These are phyloP conservation scores for Ceratocystis lukuohia DNA, from an alignment of 2,329 filamentous ascomycete genomes.

Conservation along the genomic window DNA sequence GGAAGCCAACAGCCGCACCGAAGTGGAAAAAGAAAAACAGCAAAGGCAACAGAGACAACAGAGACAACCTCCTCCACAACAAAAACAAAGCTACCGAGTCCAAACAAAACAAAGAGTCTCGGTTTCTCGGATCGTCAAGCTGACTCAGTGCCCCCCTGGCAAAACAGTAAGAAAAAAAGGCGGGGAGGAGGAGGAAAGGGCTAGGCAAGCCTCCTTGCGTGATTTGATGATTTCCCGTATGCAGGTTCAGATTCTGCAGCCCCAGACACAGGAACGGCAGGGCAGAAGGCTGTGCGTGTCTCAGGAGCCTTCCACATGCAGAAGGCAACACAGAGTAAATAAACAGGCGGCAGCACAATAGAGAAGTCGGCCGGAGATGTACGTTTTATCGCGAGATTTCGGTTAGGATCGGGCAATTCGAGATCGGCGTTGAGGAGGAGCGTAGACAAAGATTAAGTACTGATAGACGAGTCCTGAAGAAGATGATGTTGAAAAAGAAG, in stretches of 20 bases:
- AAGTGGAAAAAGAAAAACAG: slow-evolving; percentile 4
- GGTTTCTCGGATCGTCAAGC: no score
- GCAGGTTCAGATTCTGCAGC: slow-evolving; percentile 7
- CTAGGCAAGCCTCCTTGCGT: slow-evolving; percentile 2
- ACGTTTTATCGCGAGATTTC: not conserved
- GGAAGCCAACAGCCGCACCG: not conserved
- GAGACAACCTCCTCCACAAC: slow-evolving; percentile 11
- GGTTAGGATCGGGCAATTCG: not conserved
- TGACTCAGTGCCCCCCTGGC: not conserved
- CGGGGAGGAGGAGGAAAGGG: not conserved
- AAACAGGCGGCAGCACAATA: not conserved
- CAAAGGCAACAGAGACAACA: not conserved
- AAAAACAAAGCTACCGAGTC: not conserved
- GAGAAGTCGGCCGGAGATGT: not conserved
- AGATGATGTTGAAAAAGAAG: not conserved
- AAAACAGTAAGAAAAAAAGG: not conserved
- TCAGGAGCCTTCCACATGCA: not conserved
- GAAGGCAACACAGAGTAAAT: not conserved
- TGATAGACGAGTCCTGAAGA: not conserved
- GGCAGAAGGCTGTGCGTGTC: not conserved
- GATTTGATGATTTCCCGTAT: slow-evolving; percentile 1
- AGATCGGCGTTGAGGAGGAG: not conserved
- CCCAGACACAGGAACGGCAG: not conserved
- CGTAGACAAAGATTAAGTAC: not conserved
- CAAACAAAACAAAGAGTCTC: not conserved